A percentile compares a stretch with the other conserved stretches of the same genome.
Conservation (phyloP, 768 basidiomycete species). For the Panaeolus papilionaceus region DNA sequence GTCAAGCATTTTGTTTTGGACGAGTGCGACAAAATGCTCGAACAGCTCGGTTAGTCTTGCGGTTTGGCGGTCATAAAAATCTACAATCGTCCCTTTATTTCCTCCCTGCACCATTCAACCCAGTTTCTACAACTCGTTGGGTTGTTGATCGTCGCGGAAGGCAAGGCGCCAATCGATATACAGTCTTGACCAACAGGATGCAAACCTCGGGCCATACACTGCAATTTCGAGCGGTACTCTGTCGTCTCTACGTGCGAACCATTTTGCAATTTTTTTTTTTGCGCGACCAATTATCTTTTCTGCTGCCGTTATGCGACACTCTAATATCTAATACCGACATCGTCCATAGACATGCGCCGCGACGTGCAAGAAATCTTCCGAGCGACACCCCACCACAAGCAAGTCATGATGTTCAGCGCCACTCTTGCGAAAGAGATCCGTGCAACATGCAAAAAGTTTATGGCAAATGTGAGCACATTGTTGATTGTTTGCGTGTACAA, state of each 20-base stretch:
- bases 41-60: conserved; percentile 99
- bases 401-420: conserved; percentile 99
- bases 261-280: conserved; percentile 37
- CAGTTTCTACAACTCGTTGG: conserved; percentile 20
- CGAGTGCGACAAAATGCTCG: conserved; percentile 99
- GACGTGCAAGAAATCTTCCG: conserved; percentile 99
- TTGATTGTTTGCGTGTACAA: conserved; percentile 93
- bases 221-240: conserved; percentile 17
- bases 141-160: conserved; percentile 17
- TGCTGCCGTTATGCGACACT: conserved; percentile 53
- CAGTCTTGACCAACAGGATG: conserved; percentile 18
- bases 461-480: conserved; percentile 84
- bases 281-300: conserved; percentile 50
- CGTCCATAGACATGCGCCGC: conserved; percentile 98
- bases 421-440: conserved; percentile 97
- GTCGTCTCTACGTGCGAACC: conserved; percentile 27
- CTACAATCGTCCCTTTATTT: conserved; percentile 53
- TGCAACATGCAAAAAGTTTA: conserved; percentile 99
- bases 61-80: conserved; percentile 67
- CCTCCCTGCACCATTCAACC: conserved; percentile 43
- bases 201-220: conserved; percentile 14
- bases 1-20: conserved; percentile 99
- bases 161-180: conserved; percentile 18
- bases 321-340: conserved; percentile 71
- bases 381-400: conserved; percentile 98